These are phyloP conservation scores for Sporothrix protearum DNA, from an alignment of 2,329 filamentous ascomycete species.

Conservation along the genomic window DNA sequence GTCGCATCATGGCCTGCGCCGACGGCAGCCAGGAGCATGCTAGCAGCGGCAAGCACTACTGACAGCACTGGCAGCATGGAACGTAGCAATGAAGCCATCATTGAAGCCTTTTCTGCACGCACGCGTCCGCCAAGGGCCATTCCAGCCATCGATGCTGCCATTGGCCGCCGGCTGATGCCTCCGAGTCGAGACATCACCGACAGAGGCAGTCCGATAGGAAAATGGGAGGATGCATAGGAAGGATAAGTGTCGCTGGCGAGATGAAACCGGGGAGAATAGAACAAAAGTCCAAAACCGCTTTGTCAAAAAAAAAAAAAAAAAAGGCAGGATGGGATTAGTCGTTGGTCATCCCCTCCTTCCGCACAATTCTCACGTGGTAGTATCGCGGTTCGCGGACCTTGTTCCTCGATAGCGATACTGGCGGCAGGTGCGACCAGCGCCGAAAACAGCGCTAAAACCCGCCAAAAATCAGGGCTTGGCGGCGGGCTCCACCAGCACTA, in stretches of 20 bases:
- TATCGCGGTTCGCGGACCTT: neutral
- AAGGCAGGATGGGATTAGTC: neutral
- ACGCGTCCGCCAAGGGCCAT: constrained; percentile 3
- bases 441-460: neutral
- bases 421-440: neutral
- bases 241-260: neutral
- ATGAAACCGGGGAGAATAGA: neutral
- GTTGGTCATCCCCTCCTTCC: constrained; percentile 7
- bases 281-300: neutral
- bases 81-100: neutral
- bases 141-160: neutral
- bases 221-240: constrained; percentile 36
- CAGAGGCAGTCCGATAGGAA: constrained; percentile 29
- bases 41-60: constrained; percentile 34
- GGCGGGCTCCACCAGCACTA: neutral
- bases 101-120: neutral
- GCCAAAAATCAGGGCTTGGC: neutral
- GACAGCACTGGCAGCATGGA: neutral
- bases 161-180: constrained; percentile 28
- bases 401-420: neutral
- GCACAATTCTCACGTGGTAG: neutral
- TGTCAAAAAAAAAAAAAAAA: neutral
- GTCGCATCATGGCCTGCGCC: constrained; percentile 56
- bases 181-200: constrained; percentile 43
- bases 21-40: constrained; percentile 40